Conservation (phyloP, 768 basidiomycete genomes). For the Solioccasus polychromus region DNA sequence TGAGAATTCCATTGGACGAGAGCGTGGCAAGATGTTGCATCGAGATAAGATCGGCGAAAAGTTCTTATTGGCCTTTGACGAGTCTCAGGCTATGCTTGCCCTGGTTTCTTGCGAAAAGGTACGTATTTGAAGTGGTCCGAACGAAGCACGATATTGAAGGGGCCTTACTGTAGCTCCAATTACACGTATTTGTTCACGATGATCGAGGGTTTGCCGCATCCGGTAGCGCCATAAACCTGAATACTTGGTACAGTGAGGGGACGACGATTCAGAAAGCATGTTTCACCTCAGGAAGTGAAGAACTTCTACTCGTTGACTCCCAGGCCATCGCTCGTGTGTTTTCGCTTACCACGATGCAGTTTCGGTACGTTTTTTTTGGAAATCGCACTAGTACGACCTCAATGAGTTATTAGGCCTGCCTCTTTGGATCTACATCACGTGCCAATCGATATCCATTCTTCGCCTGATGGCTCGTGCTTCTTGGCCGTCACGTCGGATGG, state of each 20-base stretch:
- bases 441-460: conserved; percentile 38
- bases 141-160: not conserved
- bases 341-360: conserved; percentile 52
- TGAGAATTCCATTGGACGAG: conserved; percentile 32
- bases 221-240: conserved; percentile 42
- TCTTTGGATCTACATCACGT: conserved; percentile 36
- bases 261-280: conserved; percentile 36
- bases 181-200: conserved; percentile 50
- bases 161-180: conserved; percentile 29
- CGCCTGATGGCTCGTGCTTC: conserved; percentile 57
- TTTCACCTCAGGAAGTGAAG: conserved; percentile 52
- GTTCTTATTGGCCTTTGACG: conserved; percentile 49
- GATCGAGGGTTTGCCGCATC: conserved; percentile 45
- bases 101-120: conserved; percentile 46
- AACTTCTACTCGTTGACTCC: conserved; percentile 50
- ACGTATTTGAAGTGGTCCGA: not conserved
- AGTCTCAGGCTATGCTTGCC: conserved; percentile 46
- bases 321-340: conserved; percentile 44
- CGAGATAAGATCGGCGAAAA: conserved; percentile 47
- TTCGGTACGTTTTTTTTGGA: conserved; percentile 37
- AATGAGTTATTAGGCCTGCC: conserved; percentile 38
- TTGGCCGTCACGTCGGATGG: conserved; percentile 30
- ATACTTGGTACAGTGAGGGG: conserved; percentile 43
- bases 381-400: not conserved
- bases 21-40: conserved; percentile 34